Evolutionary conservation across 148 eudicot genomes (phyloP).

Genomic region (Fallopia convolvulus): DNA sequence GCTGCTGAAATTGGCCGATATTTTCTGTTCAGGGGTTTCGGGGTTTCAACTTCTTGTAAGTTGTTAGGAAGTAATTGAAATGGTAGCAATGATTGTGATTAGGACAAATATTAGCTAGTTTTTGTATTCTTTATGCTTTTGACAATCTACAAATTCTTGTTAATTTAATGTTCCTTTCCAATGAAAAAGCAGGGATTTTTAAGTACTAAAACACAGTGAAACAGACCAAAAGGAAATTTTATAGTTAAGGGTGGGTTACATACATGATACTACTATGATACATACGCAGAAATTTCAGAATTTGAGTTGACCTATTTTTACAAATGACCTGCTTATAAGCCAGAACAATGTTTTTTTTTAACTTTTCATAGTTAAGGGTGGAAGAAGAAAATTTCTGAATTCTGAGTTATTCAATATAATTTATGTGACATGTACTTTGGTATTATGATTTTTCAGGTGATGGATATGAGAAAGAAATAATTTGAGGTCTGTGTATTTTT

Average conservation of each 20-base stretch:
- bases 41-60: too few relatives aligned
- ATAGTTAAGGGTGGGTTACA: neutral
- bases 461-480: constrained; percentile 15
- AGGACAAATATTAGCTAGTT: neutral
- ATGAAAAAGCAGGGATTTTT: too few relatives aligned
- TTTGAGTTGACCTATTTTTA: too few relatives aligned
- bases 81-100: neutral
- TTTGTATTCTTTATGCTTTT: too few relatives aligned
- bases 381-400: constrained; percentile 86
- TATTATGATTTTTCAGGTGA: neutral
- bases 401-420: neutral
- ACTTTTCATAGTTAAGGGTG: too few relatives aligned
- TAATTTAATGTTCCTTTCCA: neutral
- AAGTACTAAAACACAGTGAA: too few relatives aligned
- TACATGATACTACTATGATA: too few relatives aligned
- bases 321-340: too few relatives aligned
- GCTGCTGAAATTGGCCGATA: neutral
- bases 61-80: neutral
- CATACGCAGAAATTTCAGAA: too few relatives aligned
- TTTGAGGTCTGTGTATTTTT: constrained; percentile 24
- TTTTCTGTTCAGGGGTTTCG: too few relatives aligned
- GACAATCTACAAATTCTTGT: neutral
- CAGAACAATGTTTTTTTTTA: too few relatives aligned
- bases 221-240: too few relatives aligned
- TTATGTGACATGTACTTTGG: neutral